Percentiles rank a stretch among this genome's conserved stretches.
Conservation (phyloP, 2,329 filamentous ascomycete genomes). For the Geosmithia putterillii region DNA sequence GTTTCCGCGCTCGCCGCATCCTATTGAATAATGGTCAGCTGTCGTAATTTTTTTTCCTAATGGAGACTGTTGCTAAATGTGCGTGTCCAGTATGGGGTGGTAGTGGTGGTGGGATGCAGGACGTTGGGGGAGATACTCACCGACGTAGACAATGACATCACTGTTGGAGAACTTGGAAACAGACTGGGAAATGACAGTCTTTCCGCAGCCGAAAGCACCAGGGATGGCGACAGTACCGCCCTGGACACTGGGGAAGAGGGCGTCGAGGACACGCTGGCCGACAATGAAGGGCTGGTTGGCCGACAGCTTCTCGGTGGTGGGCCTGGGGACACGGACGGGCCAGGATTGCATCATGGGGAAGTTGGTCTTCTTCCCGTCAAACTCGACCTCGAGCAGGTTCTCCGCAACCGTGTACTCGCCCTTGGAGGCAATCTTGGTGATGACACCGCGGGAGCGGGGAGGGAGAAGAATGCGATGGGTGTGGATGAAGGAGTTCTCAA, state of each 20-base stretch:
- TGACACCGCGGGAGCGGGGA: conserved; percentile 78
- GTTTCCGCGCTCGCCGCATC: conserved; percentile 83
- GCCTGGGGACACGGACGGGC: conserved; percentile 93
- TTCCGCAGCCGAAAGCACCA: conserved; percentile 95
- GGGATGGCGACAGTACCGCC: conserved; percentile 97
- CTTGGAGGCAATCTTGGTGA: conserved; percentile 80
- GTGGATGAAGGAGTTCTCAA: conserved; percentile 88
- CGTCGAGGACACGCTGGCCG: conserved; percentile 90
- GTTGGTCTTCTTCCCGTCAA: conserved; percentile 88
- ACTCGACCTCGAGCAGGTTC: conserved; percentile 91
- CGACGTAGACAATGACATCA: conserved; percentile 97
- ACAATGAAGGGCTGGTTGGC: conserved; percentile 89
- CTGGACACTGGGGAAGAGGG: conserved; percentile 91
- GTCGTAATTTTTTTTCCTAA: conserved; percentile 12
- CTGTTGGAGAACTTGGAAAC: conserved; percentile 99
- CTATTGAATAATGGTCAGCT: not conserved
- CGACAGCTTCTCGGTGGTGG: conserved; percentile 81
- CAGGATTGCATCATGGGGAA: conserved; percentile 98
- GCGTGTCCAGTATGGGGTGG: conserved; percentile 3
- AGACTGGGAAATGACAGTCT: conserved; percentile 97
- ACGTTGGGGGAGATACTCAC: conserved; percentile 17
- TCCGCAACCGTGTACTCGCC: conserved; percentile 90
- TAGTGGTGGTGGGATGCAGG: too few species aligned
- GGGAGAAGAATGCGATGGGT: conserved; percentile 91
- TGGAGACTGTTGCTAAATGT: not conserved